phyloP scores from a whole-genome alignment of 352 stramenopile species.

The Pythium guiyangense region DNA sequence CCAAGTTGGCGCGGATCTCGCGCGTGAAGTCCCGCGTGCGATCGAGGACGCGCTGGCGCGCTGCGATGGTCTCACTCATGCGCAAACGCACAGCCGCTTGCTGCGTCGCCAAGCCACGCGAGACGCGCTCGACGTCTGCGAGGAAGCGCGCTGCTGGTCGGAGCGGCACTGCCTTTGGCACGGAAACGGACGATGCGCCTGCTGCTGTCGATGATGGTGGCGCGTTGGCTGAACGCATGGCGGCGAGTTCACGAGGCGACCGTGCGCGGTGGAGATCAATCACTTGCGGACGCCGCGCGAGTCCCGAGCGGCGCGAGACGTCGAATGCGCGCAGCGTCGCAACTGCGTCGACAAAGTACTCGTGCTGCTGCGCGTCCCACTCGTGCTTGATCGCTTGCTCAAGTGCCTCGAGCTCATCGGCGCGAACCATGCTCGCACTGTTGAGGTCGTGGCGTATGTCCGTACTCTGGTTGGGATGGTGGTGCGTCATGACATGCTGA shows the following conservation, averaged over 20 bases:
- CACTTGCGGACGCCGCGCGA: slow-evolving; percentile 40
- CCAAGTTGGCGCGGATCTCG: slow-evolving; percentile 51
- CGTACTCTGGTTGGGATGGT: neutral
- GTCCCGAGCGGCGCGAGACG: slow-evolving; percentile 27
- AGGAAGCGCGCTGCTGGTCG: slow-evolving; percentile 35
- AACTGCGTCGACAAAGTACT: slow-evolving; percentile 51
- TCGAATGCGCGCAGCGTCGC: slow-evolving; percentile 45
- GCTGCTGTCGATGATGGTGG: slow-evolving; percentile 2
- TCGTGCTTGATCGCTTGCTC: slow-evolving; percentile 16
- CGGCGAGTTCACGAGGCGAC: neutral
- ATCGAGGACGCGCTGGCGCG: slow-evolving; percentile 20
- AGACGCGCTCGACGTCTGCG: slow-evolving; percentile 16
- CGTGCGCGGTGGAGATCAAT: slow-evolving; percentile 19
- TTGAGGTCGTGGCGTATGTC: too few relatives aligned
- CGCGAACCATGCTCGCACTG: too few relatives aligned
- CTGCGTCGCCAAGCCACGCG: slow-evolving; percentile 5
- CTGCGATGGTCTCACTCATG: slow-evolving; percentile 16
- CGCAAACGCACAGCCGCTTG: slow-evolving; percentile 6
- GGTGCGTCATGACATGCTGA: slow-evolving; percentile 22
- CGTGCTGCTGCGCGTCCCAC: slow-evolving; percentile 38
- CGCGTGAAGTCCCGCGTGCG: slow-evolving; percentile 48
- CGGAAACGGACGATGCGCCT: neutral
- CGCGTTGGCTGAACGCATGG: slow-evolving; percentile 12
- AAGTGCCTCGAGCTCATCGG: neutral
- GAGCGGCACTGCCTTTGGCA: slow-evolving; percentile 2